Conservation (phyloP, 306 rosid species). For the Begonia peltatifolia region DNA sequence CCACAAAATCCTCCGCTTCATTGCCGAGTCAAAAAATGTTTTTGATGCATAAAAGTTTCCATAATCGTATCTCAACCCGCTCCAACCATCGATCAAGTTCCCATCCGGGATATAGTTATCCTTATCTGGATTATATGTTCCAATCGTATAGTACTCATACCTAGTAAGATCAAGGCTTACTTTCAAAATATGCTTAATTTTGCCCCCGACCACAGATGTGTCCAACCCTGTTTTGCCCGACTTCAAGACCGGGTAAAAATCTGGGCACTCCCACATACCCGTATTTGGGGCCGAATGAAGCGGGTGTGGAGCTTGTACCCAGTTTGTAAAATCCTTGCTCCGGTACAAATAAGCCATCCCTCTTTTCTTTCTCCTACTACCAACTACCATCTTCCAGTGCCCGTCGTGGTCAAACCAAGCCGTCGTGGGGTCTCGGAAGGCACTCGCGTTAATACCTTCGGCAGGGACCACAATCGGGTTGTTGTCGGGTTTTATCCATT, state of each 20-base stretch:
- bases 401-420: slow-evolving; percentile 46
- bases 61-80: slow-evolving; percentile 65
- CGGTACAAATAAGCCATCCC: slow-evolving; percentile 55
- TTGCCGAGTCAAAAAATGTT: slow-evolving; percentile 50
- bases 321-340: slow-evolving; percentile 40
- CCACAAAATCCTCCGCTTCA: slow-evolving; percentile 59
- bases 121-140: slow-evolving; percentile 18
- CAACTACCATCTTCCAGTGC: slow-evolving; percentile 58
- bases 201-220: slow-evolving; percentile 16
- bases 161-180: slow-evolving; percentile 66
- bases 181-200: slow-evolving; percentile 50
- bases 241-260: slow-evolving; percentile 53
- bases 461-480: slow-evolving; percentile 38
- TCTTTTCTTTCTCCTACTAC: slow-evolving; percentile 23
- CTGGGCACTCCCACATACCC: slow-evolving; percentile 91
- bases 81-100: slow-evolving; percentile 54
- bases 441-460: slow-evolving; percentile 17
- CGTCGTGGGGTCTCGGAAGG: slow-evolving; percentile 70
- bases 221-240: slow-evolving; percentile 34
- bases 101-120: slow-evolving; percentile 56
- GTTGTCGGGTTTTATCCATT: slow-evolving; percentile 51
- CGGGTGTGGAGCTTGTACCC: slow-evolving; percentile 61
- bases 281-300: slow-evolving; percentile 36
- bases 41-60: slow-evolving; percentile 88
- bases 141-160: slow-evolving; percentile 65